Base-by-base conservation (phyloP, 2,329 filamentous ascomycete species). In the Fusarium compactum region DNA sequence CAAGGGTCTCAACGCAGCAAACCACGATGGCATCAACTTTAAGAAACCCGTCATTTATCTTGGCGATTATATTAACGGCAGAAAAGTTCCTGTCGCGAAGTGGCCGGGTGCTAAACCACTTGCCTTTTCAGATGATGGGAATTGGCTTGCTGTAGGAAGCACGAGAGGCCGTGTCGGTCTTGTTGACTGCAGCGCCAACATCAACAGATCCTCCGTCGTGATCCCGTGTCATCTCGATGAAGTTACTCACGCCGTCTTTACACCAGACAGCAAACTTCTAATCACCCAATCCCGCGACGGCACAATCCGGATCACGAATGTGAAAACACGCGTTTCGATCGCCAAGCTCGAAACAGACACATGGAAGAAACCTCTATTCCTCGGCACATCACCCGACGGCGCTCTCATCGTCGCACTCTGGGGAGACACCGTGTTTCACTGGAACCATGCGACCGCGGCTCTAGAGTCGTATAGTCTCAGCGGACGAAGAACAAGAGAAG, bases 401-500 rank as follows among this genome's bases (percentile, higher is more conserved):
- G 67, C 71, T 20, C 53, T 79, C 14, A 72, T 80, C 20, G 78
- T 79, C 3, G 77, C 76, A 14, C 62, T 81, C 22, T 80, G 79
- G 78, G 78, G 78, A 50, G 68, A 78, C 32, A 75, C 76, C 4
- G 77, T 81, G 57, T 78, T 77, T 29, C 63, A 79, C 60, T 81
- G 80, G 79, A 74, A 78, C 45, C 69, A 77, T 44, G 58, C 71
- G 8, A 75, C 72, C 1, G 75, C 76, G 4, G 62, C 69, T 20
- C 68, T 81, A 51, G 76, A 77, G 57, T 77, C 67, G 18, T 81
- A 78, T 56, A 74, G 69, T 41, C 69, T 81, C n/a, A 72, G 78
- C 25, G 67, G 71, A 10, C 73, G 76, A 22, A 71, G 79, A 50
- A 62, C 50, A 9, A 70, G 68, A 30, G 79, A 81, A 63, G 79